A percentile compares a stretch with the other conserved stretches of the same genome.
Evolutionary conservation across 2,329 filamentous ascomycete genomes (phyloP).

Genomic region (Aureobasidium namibiae): DNA sequence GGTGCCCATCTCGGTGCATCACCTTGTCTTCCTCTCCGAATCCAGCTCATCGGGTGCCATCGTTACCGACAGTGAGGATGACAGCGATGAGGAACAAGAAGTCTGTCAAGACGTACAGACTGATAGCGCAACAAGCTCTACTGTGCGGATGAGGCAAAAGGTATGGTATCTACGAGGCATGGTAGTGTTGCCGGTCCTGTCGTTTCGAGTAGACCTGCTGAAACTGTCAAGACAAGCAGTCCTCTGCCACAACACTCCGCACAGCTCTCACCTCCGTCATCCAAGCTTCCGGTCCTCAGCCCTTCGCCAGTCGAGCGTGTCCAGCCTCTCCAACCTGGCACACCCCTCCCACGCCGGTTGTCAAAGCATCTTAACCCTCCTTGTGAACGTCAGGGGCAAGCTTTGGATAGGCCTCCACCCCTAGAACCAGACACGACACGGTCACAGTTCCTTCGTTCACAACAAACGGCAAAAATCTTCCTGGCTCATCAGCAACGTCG

Average conservation of each 20-base stretch:
- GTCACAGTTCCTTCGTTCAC: background rate
- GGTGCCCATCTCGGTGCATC: background rate
- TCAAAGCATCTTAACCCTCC: background rate
- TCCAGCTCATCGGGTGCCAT: background rate
- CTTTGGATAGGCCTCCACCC: background rate
- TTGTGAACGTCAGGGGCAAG: background rate
- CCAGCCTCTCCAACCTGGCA: background rate
- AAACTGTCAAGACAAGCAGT: background rate
- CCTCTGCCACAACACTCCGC: background rate
- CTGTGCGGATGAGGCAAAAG: background rate
- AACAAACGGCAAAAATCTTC: background rate
- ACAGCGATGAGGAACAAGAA: background rate
- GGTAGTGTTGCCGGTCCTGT: background rate
- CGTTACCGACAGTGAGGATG: background rate
- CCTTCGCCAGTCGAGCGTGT: background rate
- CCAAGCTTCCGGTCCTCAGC: background rate
- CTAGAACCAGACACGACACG: background rate
- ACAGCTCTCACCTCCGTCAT: background rate
- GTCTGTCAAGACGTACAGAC: background rate
- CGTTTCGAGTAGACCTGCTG: background rate
- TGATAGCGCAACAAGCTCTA: background rate
- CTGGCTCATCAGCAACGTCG: background rate
- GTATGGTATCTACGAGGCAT: too few species aligned
- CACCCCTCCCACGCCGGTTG: background rate
- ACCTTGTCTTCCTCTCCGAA: background rate